phyloP scores from a whole-genome alignment of 495 filamentous ascomycete genomes.

The Lineolata rhizophorae region DNA sequence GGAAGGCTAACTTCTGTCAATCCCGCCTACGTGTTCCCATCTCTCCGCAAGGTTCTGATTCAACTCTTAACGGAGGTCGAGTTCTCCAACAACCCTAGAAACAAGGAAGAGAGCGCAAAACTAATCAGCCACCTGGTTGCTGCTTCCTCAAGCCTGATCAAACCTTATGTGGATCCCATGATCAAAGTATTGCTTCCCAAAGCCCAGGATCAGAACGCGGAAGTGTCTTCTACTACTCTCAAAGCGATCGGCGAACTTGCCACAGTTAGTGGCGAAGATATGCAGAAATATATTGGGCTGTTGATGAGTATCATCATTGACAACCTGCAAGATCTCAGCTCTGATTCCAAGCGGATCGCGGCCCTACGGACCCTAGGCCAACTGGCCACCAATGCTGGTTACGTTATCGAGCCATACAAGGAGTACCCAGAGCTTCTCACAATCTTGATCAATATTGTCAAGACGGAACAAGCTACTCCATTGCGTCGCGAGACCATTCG shows the following conservation, averaged over 20 bases:
- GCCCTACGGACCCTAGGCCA: constrained; percentile 81
- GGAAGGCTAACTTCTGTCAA: constrained; percentile 80
- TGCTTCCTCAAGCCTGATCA: constrained; percentile 75
- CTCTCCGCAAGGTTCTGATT: constrained; percentile 78
- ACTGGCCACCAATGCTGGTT: constrained; percentile 81
- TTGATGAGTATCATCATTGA: constrained; percentile 92
- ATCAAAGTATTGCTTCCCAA: constrained; percentile 77
- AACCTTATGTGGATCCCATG: constrained; percentile 90
- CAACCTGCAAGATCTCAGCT: constrained; percentile 79
- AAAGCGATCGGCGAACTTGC: constrained; percentile 84
- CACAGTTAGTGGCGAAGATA: constrained; percentile 76
- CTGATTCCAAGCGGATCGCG: constrained; percentile 68
- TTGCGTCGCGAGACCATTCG: constrained; percentile 88
- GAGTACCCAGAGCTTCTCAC: constrained; percentile 85
- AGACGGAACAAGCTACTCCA: constrained; percentile 62
- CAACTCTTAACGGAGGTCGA: constrained; percentile 90
- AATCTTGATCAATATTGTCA: constrained; percentile 81
- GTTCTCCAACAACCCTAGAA: constrained; percentile 79
- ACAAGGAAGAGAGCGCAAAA: constrained; percentile 88
- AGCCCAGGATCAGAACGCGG: constrained; percentile 56
- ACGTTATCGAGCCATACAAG: constrained; percentile 90
- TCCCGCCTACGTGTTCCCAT: constrained; percentile 91
- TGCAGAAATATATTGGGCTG: constrained; percentile 65
- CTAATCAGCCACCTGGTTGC: constrained; percentile 80
- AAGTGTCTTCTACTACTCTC: constrained; percentile 80